phyloP scores from a whole-genome alignment of 495 filamentous ascomycete genomes.

The Symbiotaphrina buchneri region DNA sequence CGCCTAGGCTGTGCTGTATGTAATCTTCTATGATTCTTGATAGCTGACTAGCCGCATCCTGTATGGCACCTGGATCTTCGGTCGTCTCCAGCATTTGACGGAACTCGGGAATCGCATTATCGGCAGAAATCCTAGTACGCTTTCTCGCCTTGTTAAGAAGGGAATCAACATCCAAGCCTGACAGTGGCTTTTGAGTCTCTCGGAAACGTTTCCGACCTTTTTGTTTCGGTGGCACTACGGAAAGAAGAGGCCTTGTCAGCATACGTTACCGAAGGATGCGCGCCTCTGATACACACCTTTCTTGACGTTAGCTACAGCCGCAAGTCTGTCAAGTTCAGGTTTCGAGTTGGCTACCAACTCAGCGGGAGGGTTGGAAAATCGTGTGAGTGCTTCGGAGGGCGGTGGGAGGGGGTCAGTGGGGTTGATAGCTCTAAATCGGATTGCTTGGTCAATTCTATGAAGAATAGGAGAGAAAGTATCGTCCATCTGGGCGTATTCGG shows the following conservation, averaged over 20 bases:
- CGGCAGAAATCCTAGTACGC: constrained; percentile 38
- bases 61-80: constrained; percentile 34
- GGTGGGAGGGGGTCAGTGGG: constrained; percentile 43
- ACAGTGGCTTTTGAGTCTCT: constrained; percentile 61
- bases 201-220: constrained; percentile 47
- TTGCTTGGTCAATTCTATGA: constrained; percentile 69
- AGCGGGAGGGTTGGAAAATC: constrained; percentile 52
- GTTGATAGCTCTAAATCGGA: constrained; percentile 60
- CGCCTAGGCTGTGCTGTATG: constrained; percentile 50
- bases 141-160: constrained; percentile 44
- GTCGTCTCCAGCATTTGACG: constrained; percentile 51
- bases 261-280: not conserved
- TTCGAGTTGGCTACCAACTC: constrained; percentile 33
- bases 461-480: constrained; percentile 82
- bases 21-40: constrained; percentile 40
- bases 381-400: constrained; percentile 40
- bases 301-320: constrained; percentile 58
- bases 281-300: constrained; percentile 30
- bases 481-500: constrained; percentile 57
- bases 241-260: not conserved
- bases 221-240: constrained; percentile 61
- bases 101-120: constrained; percentile 84
- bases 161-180: constrained; percentile 67
- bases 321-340: constrained; percentile 33
- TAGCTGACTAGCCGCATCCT: constrained; percentile 56